phyloP scores from a whole-genome alignment of 1,284 basidiomycete genomes.

The Pulchroboletus neoregius region DNA sequence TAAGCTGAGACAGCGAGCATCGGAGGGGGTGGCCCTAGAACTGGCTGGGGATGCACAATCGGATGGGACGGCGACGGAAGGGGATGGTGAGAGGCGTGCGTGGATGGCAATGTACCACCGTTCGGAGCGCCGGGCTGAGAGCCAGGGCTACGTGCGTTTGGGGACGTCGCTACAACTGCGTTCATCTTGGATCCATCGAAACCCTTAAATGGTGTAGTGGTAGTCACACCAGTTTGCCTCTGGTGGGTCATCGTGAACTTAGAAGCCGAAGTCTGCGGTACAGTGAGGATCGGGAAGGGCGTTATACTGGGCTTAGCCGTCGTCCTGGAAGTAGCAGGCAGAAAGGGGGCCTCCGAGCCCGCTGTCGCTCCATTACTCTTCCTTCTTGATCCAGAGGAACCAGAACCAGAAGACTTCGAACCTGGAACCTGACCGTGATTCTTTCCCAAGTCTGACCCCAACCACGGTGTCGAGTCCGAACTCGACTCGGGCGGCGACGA shows the following conservation, averaged over 20 bases:
- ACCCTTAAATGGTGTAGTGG: background rate
- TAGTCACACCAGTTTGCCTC: background rate
- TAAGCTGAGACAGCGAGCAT: constrained; percentile 20
- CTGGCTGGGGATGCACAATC: constrained; percentile 2
- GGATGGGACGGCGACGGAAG: constrained; percentile 18
- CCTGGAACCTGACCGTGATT: background rate
- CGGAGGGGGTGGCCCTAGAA: constrained; percentile 12
- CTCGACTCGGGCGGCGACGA: constrained; percentile 8
- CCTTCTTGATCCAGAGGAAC: background rate
- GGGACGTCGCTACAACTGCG: background rate
- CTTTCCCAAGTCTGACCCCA: constrained; percentile 7
- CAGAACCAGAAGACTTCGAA: background rate
- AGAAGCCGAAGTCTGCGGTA: constrained; percentile 4
- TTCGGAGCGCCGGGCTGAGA: constrained; percentile 2
- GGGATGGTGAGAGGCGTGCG: constrained; percentile 3
- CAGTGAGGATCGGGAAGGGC: constrained; percentile 29
- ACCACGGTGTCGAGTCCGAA: constrained; percentile 2
- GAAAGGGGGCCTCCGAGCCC: background rate
- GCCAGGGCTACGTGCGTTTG: constrained; percentile 5
- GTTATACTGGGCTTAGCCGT: constrained; percentile 1
- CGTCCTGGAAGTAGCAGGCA: background rate
- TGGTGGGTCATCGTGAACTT: constrained; percentile 1
- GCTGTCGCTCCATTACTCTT: background rate
- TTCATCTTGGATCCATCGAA: constrained; percentile 11
- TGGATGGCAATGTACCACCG: constrained; percentile 4